Evolutionary conservation across 2,329 filamentous ascomycete species (phyloP).

Genomic region (Calycina herbarum): DNA sequence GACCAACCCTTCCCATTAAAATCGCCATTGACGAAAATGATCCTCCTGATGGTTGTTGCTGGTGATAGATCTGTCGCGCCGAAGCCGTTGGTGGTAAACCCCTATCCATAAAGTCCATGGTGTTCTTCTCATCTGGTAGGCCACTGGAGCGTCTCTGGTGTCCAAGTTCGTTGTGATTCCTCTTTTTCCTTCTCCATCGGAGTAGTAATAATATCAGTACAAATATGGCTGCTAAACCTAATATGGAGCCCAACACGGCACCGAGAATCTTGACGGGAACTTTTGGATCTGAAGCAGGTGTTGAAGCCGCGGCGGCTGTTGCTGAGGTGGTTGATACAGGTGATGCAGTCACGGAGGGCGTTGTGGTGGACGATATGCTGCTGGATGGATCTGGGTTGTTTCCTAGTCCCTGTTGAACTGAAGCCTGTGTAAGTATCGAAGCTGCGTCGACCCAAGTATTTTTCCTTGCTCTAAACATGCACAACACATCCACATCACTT

Average conservation of each 20-base stretch:
- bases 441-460: constrained; percentile 80
- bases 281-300: constrained; percentile 40
- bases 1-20: constrained; percentile 61
- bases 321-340: constrained; percentile 31
- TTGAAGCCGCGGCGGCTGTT: constrained; percentile 36
- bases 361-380: constrained; percentile 30
- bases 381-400: constrained; percentile 22
- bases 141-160: constrained; percentile 46
- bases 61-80: constrained; percentile 47
- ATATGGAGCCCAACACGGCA: constrained; percentile 78
- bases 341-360: constrained; percentile 34
- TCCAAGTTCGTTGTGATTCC: constrained; percentile 49
- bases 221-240: constrained; percentile 59
- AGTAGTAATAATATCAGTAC: constrained; percentile 65
- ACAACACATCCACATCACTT: constrained; percentile 58
- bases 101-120: constrained; percentile 49
- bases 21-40: constrained; percentile 67
- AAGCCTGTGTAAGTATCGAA: constrained; percentile 29
- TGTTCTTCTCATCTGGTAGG: constrained; percentile 55
- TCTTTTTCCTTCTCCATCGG: constrained; percentile 59
- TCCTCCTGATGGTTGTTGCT: constrained; percentile 52
- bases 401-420: constrained; percentile 15
- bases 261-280: constrained; percentile 66
- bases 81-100: constrained; percentile 38
- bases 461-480: constrained; percentile 72